phyloP scores from a whole-genome alignment of 805 yeast genomes.

The Saccharomyces cerevisiae region DNA sequence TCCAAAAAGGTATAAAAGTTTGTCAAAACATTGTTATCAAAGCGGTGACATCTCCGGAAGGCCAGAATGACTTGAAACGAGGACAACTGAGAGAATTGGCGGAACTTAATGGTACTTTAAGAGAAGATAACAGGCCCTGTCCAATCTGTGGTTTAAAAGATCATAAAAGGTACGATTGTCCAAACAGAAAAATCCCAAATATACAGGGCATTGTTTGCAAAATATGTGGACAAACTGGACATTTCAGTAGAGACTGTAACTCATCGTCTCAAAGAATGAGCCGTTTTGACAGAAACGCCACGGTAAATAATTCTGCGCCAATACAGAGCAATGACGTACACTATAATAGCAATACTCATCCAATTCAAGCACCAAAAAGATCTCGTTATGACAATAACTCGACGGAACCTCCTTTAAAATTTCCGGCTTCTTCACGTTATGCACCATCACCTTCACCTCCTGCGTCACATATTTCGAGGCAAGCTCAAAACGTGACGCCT shows the following conservation, averaged over 20 bases:
- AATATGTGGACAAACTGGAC: conserved; percentile 77
- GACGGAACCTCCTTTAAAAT: neutral
- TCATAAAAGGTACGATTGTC: conserved; percentile 61
- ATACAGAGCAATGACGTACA: neutral
- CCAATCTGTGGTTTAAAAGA: conserved; percentile 59
- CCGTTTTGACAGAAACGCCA: neutral
- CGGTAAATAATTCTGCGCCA: neutral
- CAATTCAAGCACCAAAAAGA: neutral
- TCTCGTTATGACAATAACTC: neutral
- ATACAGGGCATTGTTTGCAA: conserved; percentile 54
- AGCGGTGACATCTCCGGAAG: conserved; percentile 85
- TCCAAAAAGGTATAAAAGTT: conserved; percentile 63
- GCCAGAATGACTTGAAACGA: conserved; percentile 84
- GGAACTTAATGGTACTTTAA: conserved; percentile 83
- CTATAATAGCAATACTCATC: neutral
- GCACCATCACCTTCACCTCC: conserved; percentile 1
- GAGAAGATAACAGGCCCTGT: conserved; percentile 69
- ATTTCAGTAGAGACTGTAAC: conserved; percentile 76
- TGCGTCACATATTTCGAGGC: conserved; percentile 1
- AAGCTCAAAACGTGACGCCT: neutral
- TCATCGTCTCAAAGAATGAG: neutral
- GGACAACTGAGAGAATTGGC: conserved; percentile 90
- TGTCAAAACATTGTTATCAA: conserved; percentile 71
- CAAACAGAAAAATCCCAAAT: conserved; percentile 41
- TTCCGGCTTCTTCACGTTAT: neutral